These are phyloP conservation scores for Fragaria ananassa DNA, from an alignment of 306 rosid genomes.

Conservation along the genomic window DNA sequence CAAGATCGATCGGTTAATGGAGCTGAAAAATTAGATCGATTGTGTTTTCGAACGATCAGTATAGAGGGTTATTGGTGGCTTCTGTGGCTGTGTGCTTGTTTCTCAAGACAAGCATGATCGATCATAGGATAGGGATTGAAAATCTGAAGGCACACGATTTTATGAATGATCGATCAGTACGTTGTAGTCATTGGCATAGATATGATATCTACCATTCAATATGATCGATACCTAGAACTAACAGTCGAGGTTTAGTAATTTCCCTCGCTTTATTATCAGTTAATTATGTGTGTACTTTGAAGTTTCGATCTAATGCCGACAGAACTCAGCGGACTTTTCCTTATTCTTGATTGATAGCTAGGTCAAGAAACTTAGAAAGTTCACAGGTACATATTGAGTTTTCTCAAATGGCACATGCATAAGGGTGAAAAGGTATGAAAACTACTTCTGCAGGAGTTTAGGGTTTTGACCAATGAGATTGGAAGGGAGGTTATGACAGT, in stretches of 20 bases:
- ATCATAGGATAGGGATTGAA: background rate
- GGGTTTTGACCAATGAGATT: background rate
- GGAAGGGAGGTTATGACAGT: slow-evolving; percentile 4
- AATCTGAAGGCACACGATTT: background rate
- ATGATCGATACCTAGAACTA: background rate
- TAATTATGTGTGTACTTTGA: background rate
- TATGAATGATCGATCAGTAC: background rate
- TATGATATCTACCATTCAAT: slow-evolving; percentile 10
- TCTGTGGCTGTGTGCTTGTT: background rate
- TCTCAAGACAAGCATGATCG: too few relatives aligned
- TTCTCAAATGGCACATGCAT: background rate
- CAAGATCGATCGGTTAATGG: background rate
- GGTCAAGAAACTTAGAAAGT: background rate
- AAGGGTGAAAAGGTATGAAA: background rate
- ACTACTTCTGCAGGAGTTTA: background rate
- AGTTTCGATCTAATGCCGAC: too few relatives aligned
- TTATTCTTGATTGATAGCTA: background rate
- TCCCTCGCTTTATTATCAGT: background rate
- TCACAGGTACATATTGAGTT: background rate
- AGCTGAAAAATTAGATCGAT: background rate
- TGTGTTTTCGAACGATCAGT: background rate
- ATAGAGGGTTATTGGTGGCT: background rate
- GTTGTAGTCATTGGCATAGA: background rate
- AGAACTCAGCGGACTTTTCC: background rate
- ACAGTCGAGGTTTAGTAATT: background rate